Percentiles rank a stretch among this genome's conserved stretches.
phyloP scores from a whole-genome alignment of 2,329 filamentous ascomycete genomes.

The Eutypa lata region DNA sequence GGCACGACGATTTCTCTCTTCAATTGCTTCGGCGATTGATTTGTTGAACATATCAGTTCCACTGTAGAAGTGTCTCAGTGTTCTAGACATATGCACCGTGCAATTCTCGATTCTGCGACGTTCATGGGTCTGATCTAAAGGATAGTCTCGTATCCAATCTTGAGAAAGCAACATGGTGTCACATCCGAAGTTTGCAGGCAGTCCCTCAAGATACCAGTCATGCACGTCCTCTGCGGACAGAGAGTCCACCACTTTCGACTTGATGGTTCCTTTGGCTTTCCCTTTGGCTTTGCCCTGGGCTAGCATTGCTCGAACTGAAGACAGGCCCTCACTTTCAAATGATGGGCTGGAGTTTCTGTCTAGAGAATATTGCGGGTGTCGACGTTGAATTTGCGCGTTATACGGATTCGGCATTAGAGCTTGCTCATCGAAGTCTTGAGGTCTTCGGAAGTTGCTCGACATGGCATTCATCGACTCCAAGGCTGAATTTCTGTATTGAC shows the following conservation, averaged over 20 bases:
- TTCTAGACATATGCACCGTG: slow-evolving; percentile 22
- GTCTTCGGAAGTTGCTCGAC: slow-evolving; percentile 22
- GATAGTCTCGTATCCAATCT: slow-evolving; percentile 23
- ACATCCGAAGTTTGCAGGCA: slow-evolving; percentile 29
- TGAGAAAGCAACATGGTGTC: slow-evolving; percentile 7
- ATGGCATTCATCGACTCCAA: slow-evolving; percentile 37
- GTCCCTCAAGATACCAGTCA: slow-evolving; percentile 28
- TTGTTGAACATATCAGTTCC: slow-evolving; percentile 35
- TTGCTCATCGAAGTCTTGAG: slow-evolving; percentile 18
- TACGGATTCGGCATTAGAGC: slow-evolving; percentile 10
- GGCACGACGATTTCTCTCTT: slow-evolving; percentile 27
- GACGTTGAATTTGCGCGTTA: slow-evolving; percentile 2
- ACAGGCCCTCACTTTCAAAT: slow-evolving; percentile 7
- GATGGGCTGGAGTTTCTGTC: slow-evolving; percentile 7
- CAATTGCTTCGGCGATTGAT: slow-evolving; percentile 25
- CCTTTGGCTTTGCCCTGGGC: background rate
- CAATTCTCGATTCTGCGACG: slow-evolving; percentile 19
- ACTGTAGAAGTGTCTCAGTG: slow-evolving; percentile 37
- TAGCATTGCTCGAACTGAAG: slow-evolving; percentile 4
- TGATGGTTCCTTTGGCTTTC: slow-evolving; percentile 4
- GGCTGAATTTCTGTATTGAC: slow-evolving; percentile 44
- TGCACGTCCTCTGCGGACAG: slow-evolving; percentile 23
- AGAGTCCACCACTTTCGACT: slow-evolving; percentile 26
- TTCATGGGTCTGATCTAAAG: slow-evolving; percentile 12
- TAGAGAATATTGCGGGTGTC: slow-evolving; percentile 6